Conservation (phyloP, 164 flowering plant species). For the Vitis vinifera region ASM3070453v1 NC_081806.1:4847001-4847500, state of each 20-base stretch:
- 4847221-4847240: too few species aligned
- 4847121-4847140: neutral
- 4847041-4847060: too few species aligned
- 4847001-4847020: neutral
- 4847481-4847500: too few species aligned
- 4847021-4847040: neutral
- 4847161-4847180: neutral
- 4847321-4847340: slow-evolving; percentile 98
- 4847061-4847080: neutral
- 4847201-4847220: too few species aligned
- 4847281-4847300: neutral
- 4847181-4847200: neutral
- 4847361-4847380: slow-evolving; percentile 97
- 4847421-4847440: slow-evolving; percentile 13
- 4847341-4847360: slow-evolving; percentile 97
- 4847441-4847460: neutral
- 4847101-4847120: neutral
- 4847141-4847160: neutral
- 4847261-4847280: neutral
- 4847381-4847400: slow-evolving; percentile 98
- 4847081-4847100: slow-evolving; percentile 5
- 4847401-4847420: slow-evolving; percentile 77
- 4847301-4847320: slow-evolving; percentile 92
- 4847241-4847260: too few species aligned
- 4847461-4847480: too few species aligned